These are phyloP conservation scores for Boechera stricta DNA, from an alignment of 345 rosid species.

Conservation along the genomic window DNA sequence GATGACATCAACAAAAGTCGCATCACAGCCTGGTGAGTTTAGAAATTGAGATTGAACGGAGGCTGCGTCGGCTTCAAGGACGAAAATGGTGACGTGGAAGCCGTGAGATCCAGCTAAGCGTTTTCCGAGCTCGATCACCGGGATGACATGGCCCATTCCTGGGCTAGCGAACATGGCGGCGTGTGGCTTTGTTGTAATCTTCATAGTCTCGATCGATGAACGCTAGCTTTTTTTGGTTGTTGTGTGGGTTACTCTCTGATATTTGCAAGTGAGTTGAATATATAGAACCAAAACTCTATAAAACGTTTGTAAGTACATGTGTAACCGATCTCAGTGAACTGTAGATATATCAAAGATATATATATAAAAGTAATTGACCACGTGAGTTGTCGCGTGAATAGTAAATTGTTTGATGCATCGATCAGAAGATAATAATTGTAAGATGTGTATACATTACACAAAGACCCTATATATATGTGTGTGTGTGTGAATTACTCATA, in stretches of 20 bases:
- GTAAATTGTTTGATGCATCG: neutral
- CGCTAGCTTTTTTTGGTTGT: neutral
- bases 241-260: neutral
- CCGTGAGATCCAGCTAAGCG: slow-evolving; percentile 39
- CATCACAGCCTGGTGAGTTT: slow-evolving; percentile 31
- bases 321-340: neutral
- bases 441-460: neutral
- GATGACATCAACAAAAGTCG: slow-evolving; percentile 39
- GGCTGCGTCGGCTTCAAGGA: slow-evolving; percentile 45
- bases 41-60: slow-evolving; percentile 46
- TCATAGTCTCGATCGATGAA: slow-evolving; percentile 20
- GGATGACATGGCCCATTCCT: slow-evolving; percentile 46
- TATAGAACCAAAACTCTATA: neutral
- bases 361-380: neutral
- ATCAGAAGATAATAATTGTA: neutral
- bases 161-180: slow-evolving; percentile 42
- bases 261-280: slow-evolving; percentile 15
- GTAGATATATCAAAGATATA: neutral
- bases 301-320: neutral
- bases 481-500: neutral
- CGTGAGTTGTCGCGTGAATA: slow-evolving; percentile 5
- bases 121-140: slow-evolving; percentile 46
- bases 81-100: slow-evolving; percentile 40
- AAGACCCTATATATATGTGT: neutral
- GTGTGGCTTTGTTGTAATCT: slow-evolving; percentile 36